Conservation (phyloP, 2,329 filamentous ascomycete species). For the Ophiobolus disseminans region DNA sequence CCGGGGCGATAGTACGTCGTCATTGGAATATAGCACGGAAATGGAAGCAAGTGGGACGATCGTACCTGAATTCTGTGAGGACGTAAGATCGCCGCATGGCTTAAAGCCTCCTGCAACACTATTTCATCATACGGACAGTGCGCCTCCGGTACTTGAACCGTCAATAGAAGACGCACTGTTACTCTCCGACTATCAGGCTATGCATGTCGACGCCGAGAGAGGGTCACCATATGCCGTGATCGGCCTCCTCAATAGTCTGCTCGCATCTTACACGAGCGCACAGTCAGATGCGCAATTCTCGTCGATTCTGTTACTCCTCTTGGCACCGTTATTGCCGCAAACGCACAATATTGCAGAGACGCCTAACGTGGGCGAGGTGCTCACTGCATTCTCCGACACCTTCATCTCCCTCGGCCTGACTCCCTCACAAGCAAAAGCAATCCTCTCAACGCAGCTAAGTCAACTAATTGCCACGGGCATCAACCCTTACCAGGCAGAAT, state of each 20-base stretch:
- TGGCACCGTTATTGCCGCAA: conserved; percentile 55
- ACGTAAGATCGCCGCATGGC: conserved; percentile 33
- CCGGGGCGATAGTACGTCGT: conserved; percentile 35
- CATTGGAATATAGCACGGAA: conserved; percentile 37
- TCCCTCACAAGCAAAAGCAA: conserved; percentile 48
- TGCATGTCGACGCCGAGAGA: conserved; percentile 43
- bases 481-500: conserved; percentile 61
- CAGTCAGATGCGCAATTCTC: conserved; percentile 57
- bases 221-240: conserved; percentile 50
- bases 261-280: conserved; percentile 51
- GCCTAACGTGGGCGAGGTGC: conserved; percentile 38
- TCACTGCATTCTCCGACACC: conserved; percentile 50
- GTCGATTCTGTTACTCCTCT: conserved; percentile 55
- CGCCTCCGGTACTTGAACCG: conserved; percentile 33
- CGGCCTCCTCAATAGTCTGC: conserved; percentile 51
- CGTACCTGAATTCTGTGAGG: conserved; percentile 43
- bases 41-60: conserved; percentile 54
- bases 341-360: conserved; percentile 44
- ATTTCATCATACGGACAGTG: conserved; percentile 31
- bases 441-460: conserved; percentile 50
- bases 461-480: conserved; percentile 54
- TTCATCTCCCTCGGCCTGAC: conserved; percentile 48
- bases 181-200: conserved; percentile 47
- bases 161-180: conserved; percentile 38
- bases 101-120: conserved; percentile 22